A percentile compares a stretch with the other conserved stretches of the same genome.
phyloP scores from a whole-genome alignment of 1,284 basidiomycete genomes.

The Hypsizygus ulmarius region DNA sequence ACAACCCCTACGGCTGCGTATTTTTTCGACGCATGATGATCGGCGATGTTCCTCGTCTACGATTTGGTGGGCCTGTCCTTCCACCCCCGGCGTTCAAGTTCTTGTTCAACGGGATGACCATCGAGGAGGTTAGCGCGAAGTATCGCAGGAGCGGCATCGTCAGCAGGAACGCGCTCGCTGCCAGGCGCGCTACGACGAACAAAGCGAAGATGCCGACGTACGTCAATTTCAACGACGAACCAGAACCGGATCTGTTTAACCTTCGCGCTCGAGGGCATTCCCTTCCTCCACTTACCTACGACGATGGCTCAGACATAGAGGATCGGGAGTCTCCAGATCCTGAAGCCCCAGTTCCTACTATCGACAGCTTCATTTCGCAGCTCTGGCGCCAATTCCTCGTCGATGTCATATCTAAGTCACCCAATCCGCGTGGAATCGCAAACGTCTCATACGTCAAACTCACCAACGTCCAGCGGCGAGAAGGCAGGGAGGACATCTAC shows the following conservation, averaged over 20 bases:
- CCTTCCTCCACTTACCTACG: constrained; percentile 5
- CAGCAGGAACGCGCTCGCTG: background rate
- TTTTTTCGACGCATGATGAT: constrained; percentile 8
- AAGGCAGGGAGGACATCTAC: constrained; percentile 13
- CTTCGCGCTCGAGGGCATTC: background rate
- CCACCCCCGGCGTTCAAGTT: background rate
- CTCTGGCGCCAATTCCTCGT: constrained; percentile 23
- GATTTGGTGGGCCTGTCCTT: background rate
- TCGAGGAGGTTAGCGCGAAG: background rate
- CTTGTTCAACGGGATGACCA: background rate
- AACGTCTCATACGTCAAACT: constrained; percentile 19
- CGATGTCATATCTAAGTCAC: constrained; percentile 19
- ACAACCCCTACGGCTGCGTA: constrained; percentile 6
- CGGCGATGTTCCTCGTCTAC: background rate
- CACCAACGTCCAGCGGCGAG: constrained; percentile 4
- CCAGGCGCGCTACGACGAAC: background rate
- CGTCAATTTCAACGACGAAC: background rate
- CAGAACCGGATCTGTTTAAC: constrained; percentile 1
- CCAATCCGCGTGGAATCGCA: constrained; percentile 13
- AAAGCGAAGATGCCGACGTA: background rate
- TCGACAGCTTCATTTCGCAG: constrained; percentile 15
- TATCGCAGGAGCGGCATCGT: background rate
- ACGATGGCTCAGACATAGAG: constrained; percentile 18
- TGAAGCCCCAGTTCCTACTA: background rate
- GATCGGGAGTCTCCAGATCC: background rate